A percentile compares a stretch with the other conserved stretches of the same genome.
phyloP scores from a whole-genome alignment of 768 basidiomycete genomes.

The Hygrocybe coccinea region DNA sequence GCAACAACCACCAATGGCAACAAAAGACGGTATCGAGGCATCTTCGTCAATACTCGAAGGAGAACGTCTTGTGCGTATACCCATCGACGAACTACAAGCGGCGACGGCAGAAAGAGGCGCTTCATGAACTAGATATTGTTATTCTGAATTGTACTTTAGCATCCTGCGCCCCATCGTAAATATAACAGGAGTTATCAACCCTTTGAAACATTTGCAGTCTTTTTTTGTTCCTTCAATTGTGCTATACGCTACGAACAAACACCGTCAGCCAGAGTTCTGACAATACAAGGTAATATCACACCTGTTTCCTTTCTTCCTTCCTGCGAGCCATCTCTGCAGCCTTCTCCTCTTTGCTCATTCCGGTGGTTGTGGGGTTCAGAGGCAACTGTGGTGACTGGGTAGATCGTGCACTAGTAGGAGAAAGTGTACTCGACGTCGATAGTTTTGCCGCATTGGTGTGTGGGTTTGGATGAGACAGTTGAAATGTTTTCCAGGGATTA shows the following conservation, averaged over 20 bases:
- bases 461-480: too few relatives aligned
- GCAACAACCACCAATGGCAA: conserved; percentile 33
- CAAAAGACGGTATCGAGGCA: conserved; percentile 16
- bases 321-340: conserved; percentile 87
- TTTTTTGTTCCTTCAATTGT: conserved; percentile 77
- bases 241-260: conserved; percentile 57
- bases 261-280: conserved; percentile 3
- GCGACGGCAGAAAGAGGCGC: neutral
- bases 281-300: conserved; percentile 28
- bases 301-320: conserved; percentile 89
- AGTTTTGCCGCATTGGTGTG: too few relatives aligned
- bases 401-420: neutral
- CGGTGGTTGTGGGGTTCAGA: conserved; percentile 31
- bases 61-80: conserved; percentile 68
- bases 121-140: too few relatives aligned
- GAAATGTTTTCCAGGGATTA: too few relatives aligned
- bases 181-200: conserved; percentile 1
- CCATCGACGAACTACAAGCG: conserved; percentile 52
- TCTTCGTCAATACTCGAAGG: conserved; percentile 31
- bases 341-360: conserved; percentile 84
- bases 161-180: too few relatives aligned
- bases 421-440: neutral
- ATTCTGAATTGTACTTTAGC: too few relatives aligned
- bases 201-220: conserved; percentile 33
- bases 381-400: conserved; percentile 8